Base-by-base conservation (phyloP, 192 early-diverging fungal genomes). In the Coemansia sp. region DNA sequence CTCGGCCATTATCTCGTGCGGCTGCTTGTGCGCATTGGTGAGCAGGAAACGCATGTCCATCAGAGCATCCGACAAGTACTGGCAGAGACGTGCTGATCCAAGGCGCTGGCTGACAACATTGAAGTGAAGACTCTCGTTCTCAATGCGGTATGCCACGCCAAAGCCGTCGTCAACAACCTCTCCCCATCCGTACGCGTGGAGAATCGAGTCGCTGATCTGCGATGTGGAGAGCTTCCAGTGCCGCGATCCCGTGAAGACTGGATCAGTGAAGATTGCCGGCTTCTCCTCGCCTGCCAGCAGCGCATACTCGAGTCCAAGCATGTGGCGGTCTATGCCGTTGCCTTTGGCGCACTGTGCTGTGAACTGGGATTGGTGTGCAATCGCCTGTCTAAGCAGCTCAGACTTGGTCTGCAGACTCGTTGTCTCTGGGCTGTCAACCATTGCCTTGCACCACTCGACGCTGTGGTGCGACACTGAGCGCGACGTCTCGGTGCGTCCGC, bases 401-500 rank as follows among this genome's bases (percentile, higher is more conserved):
- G 73, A 72, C 63, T 88, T 88, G 37, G 72, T 68, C 13, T 75
- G 69, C 50, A 77, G 63, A 17, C 56, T 59, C 44, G 71, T 75
- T 38, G 85, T 80, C 71, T 89, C 72, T 11, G 80, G 76, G 48
- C 68, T 63, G 61, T 83, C 79, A 11, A 75, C 84, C 84, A 86
- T 90, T 38, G 78, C 73, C 11, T 65, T 44, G 48, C 88, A 84
- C 79, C 88, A 92, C 50, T 70, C 79, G 9, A 74, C 79, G 42
- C 85, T 84, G 54, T 81, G 85, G 9, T 74, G 66, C n/a, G 90
- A 88, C 41, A 92, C 82, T 17, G 91, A 90, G 32, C 91, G 87
- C 72, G 88, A 88, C 7, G 91, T 92, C 70, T 92, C 91, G 38
- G 91, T 92, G 42, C 91, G 86, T 19, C 91, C 91, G 73, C 85